Evolutionary conservation across 2,329 filamentous ascomycete genomes (phyloP).

Genomic region (Aureobasidium sp.): DNA sequence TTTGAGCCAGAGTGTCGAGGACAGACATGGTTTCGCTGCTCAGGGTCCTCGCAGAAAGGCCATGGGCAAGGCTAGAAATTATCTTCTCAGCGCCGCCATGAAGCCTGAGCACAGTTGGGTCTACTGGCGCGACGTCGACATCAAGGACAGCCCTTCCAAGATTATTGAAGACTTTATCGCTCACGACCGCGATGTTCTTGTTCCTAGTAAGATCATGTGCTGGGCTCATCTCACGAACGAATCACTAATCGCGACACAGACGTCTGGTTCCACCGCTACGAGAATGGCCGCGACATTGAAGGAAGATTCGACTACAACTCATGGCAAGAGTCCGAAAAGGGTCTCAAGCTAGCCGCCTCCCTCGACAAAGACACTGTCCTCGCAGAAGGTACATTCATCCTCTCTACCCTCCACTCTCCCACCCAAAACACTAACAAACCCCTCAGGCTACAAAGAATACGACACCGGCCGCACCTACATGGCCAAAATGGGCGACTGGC

Average conservation of each 20-base stretch:
- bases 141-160: constrained; percentile 75
- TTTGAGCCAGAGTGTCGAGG: constrained; percentile 68
- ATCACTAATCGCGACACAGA: constrained; percentile 45
- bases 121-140: constrained; percentile 97
- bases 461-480: constrained; percentile 85
- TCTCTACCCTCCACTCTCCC: neutral
- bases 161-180: constrained; percentile 94
- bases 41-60: constrained; percentile 85
- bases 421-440: constrained; percentile 7
- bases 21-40: constrained; percentile 76
- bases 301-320: constrained; percentile 99
- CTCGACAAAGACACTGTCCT: constrained; percentile 75
- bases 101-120: constrained; percentile 97
- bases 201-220: constrained; percentile 64
- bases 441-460: constrained; percentile 78
- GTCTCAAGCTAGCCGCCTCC: constrained; percentile 59
- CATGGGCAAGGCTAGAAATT: constrained; percentile 87
- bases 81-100: constrained; percentile 71
- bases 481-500: constrained; percentile 85
- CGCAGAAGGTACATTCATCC: constrained; percentile 62
- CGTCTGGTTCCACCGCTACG: constrained; percentile 92
- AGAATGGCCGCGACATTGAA: constrained; percentile 72
- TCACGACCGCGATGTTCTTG: constrained; percentile 84
- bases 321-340: constrained; percentile 90
- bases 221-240: neutral